Conservation (phyloP, 2,329 filamentous ascomycete species). For the Fusarium cyanostomum region DNA sequence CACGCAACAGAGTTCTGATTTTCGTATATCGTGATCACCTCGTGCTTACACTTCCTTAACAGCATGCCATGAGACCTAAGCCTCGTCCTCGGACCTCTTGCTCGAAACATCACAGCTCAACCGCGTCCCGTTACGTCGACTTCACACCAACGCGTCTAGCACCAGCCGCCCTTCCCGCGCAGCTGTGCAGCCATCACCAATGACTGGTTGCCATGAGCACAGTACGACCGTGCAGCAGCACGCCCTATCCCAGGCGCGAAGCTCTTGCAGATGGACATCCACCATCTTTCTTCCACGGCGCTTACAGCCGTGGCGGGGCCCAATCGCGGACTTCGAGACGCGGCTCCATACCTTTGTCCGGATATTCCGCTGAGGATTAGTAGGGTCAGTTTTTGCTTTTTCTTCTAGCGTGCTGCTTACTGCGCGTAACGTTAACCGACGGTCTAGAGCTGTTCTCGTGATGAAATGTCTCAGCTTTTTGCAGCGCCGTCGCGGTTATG, state of each 20-base stretch:
- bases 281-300: slow-evolving; percentile 13
- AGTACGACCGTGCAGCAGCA: slow-evolving; percentile 6
- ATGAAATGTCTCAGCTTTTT: slow-evolving; percentile 21
- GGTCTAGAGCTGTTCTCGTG: slow-evolving; percentile 22
- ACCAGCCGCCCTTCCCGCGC: slow-evolving; percentile 36
- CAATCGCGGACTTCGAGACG: not conserved
- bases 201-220: not conserved
- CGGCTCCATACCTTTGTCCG: not conserved
- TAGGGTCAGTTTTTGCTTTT: not conserved
- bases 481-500: slow-evolving; percentile 28
- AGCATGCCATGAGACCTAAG: slow-evolving; percentile 21
- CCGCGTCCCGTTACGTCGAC: not conserved
- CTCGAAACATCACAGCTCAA: not conserved
- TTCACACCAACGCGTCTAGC: slow-evolving; percentile 32
- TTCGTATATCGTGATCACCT: not conserved
- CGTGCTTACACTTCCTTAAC: too few species aligned
- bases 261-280: slow-evolving; percentile 15
- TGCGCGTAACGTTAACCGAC: slow-evolving; percentile 12
- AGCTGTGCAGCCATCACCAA: slow-evolving; percentile 22
- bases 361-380: not conserved
- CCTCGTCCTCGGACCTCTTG: slow-evolving; percentile 10
- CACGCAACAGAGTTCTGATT: not conserved
- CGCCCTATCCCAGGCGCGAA: not conserved
- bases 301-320: slow-evolving; percentile 17
- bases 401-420: slow-evolving; percentile 1